Percentiles rank a stretch among this genome's conserved stretches.
These are phyloP conservation scores for Tetrastigma voinierianum DNA, from an alignment of 164 flowering plant genomes.

Conservation along the genomic window DNA sequence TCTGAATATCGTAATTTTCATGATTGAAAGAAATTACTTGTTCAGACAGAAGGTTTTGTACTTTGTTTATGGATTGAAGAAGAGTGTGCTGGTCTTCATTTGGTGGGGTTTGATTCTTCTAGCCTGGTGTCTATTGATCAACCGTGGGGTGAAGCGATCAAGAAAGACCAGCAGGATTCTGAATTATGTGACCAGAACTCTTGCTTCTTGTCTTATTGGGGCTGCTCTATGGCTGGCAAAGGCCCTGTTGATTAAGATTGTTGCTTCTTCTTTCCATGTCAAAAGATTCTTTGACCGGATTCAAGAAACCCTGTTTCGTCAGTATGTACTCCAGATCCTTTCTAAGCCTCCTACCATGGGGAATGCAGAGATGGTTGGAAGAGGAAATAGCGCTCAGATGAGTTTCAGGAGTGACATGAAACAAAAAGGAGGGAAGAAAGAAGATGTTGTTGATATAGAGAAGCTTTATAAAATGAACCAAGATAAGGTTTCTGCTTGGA, in stretches of 20 bases:
- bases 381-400: not conserved
- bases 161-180: conserved; percentile 9
- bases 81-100: too few species aligned
- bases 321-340: conserved; percentile 26
- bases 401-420: not conserved
- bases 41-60: too few species aligned
- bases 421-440: conserved; percentile 22
- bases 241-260: too few species aligned
- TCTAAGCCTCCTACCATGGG: conserved; percentile 28
- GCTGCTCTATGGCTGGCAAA: too few species aligned
- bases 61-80: too few species aligned
- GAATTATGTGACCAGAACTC: too few species aligned
- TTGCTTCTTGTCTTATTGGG: too few species aligned
- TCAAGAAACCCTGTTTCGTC: conserved; percentile 26
- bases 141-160: conserved; percentile 14
- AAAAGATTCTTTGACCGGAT: conserved; percentile 32
- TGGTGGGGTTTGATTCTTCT: conserved; percentile 29
- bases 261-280: too few species aligned
- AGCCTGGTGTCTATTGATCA: conserved; percentile 21
- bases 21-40: too few species aligned
- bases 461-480: conserved; percentile 44
- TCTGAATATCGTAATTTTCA: too few species aligned
- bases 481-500: conserved; percentile 58
- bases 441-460: conserved; percentile 40
- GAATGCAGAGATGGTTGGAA: conserved; percentile 6